A percentile compares a stretch with the other conserved stretches of the same genome.
These are phyloP conservation scores for Fusarium sp. DNA, from an alignment of 2,329 filamentous ascomycete species.

Conservation along the genomic window DNA sequence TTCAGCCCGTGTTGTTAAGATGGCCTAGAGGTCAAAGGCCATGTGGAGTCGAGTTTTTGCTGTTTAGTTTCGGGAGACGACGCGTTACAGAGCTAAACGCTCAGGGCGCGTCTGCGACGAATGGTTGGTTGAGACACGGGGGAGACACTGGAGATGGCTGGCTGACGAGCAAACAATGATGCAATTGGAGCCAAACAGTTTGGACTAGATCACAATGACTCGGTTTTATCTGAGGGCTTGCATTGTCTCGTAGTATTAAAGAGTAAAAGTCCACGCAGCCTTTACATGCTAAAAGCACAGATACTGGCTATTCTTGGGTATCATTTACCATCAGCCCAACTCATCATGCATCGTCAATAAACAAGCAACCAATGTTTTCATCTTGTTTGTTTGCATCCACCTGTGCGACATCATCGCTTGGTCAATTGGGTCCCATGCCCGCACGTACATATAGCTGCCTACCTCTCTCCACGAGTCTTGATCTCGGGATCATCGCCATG, in stretches of 20 bases:
- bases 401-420: not conserved
- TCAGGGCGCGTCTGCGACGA: slow-evolving; percentile 18
- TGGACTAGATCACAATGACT: not conserved
- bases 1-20: slow-evolving; percentile 34
- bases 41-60: slow-evolving; percentile 8
- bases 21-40: not conserved
- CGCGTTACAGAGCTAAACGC: slow-evolving; percentile 27
- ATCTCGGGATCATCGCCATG: slow-evolving; percentile 4
- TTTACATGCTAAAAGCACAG: not conserved
- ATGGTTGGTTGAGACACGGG: slow-evolving; percentile 20
- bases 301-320: not conserved
- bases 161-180: slow-evolving; percentile 19
- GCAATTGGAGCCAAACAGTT: slow-evolving; percentile 6
- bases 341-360: slow-evolving; percentile 37
- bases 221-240: not conserved
- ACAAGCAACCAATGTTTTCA: slow-evolving; percentile 32
- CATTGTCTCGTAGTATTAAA: not conserved
- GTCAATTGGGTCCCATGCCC: not conserved
- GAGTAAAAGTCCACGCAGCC: not conserved
- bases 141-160: slow-evolving; percentile 5
- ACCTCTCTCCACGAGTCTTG: not conserved
- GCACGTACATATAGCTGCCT: not conserved
- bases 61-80: slow-evolving; percentile 28
- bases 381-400: slow-evolving; percentile 22
- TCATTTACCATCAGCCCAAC: slow-evolving; percentile 21